These are phyloP conservation scores for Hygrocybe coccinea DNA, from an alignment of 768 basidiomycete species.

Conservation along the genomic window DNA sequence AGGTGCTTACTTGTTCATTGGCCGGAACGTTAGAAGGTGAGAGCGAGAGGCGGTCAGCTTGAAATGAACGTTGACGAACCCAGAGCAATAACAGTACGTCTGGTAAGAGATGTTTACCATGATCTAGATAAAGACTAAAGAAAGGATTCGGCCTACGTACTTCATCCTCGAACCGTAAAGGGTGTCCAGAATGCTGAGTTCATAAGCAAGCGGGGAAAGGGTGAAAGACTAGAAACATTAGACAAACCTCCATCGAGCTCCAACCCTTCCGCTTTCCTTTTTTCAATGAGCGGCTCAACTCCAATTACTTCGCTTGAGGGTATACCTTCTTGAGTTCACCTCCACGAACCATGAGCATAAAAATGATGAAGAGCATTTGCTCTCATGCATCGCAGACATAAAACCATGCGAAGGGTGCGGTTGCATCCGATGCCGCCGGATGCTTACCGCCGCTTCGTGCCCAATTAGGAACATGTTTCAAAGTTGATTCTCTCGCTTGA, in stretches of 20 bases:
- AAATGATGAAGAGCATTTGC: slow-evolving; percentile 57
- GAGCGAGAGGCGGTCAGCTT: no score
- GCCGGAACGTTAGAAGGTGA: slow-evolving; percentile 82
- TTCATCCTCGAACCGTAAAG: slow-evolving; percentile 79
- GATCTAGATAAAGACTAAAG: not conserved
- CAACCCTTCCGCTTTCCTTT: slow-evolving; percentile 48
- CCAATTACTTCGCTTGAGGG: slow-evolving; percentile 66
- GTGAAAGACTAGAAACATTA: not conserved
- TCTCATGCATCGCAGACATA: no score
- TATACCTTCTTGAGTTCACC: slow-evolving; percentile 66
- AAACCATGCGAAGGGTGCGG: no score
- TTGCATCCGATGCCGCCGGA: no score
- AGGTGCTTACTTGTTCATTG: slow-evolving; percentile 56
- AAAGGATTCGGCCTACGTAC: slow-evolving; percentile 17
- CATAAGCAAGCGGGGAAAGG: not conserved
- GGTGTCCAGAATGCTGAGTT: slow-evolving; percentile 47
- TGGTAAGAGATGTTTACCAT: not conserved
- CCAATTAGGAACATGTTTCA: no score
- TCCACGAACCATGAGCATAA: slow-evolving; percentile 21
- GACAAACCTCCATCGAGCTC: slow-evolving; percentile 59
- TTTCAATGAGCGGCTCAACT: slow-evolving; percentile 49
- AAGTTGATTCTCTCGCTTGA: no score
- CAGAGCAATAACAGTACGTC: no score
- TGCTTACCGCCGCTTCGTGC: no score
- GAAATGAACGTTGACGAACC: no score